These are phyloP conservation scores for Zymoseptoria pseudotritici DNA, from an alignment of 2,329 filamentous ascomycete species.

Conservation along the genomic window DNA sequence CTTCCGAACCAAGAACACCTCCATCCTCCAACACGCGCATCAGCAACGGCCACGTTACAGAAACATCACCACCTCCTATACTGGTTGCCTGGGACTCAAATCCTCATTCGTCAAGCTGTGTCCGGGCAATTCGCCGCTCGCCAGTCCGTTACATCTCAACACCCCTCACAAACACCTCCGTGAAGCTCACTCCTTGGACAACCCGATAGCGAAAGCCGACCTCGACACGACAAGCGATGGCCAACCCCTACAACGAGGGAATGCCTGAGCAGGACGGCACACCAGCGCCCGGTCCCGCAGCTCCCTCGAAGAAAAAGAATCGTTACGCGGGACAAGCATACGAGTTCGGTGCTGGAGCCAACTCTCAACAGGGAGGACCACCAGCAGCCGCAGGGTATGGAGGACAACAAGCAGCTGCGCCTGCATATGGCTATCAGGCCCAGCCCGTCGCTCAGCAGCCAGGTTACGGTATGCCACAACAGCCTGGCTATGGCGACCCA, in stretches of 20 bases:
- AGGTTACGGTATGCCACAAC: constrained; percentile 28
- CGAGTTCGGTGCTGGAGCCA: constrained; percentile 82
- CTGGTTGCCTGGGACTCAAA: neutral
- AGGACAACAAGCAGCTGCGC: constrained; percentile 32
- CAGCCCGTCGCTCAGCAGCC: constrained; percentile 23
- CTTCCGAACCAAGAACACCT: neutral
- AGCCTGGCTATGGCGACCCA: constrained; percentile 24
- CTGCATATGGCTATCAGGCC: constrained; percentile 39
- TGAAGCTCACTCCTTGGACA: neutral
- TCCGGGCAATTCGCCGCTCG: neutral
- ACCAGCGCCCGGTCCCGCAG: constrained; percentile 17
- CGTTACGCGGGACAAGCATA: constrained; percentile 92
- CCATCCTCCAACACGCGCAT: neutral
- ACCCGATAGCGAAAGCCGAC: neutral
- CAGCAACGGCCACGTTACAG: neutral
- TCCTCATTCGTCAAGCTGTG: neutral
- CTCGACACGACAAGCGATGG: constrained; percentile 4
- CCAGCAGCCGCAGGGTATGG: constrained; percentile 38
- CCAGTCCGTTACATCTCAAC: neutral
- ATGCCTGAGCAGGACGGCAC: constrained; percentile 10
- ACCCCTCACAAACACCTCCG: neutral
- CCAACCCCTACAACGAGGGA: constrained; percentile 14
- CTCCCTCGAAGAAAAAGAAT: constrained; percentile 70
- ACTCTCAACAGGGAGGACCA: constrained; percentile 43
- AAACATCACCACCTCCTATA: neutral